Percentiles rank a stretch among this genome's conserved stretches.
phyloP scores from a whole-genome alignment of 352 stramenopile genomes.

The Globisporangium barbulae region DNA sequence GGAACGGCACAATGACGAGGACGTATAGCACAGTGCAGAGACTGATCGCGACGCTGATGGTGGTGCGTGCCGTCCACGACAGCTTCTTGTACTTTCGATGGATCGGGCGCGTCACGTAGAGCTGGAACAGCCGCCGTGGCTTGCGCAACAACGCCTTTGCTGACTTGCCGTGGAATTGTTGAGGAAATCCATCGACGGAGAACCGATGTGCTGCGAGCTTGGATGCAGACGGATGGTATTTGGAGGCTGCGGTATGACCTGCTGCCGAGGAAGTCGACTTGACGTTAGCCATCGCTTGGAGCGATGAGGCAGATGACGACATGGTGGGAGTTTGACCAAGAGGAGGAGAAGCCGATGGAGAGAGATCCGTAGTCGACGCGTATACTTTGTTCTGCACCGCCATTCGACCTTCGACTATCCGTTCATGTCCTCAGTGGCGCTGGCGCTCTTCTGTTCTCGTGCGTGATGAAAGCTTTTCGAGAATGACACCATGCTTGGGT shows the following conservation, averaged over 20 bases:
- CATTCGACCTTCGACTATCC: slow-evolving; percentile 4
- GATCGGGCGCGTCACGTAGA: slow-evolving; percentile 25
- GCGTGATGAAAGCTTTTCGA: not conserved
- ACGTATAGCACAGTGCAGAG: slow-evolving; percentile 41
- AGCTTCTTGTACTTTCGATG: slow-evolving; percentile 31
- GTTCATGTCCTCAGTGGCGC: not conserved
- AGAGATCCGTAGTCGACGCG: not conserved
- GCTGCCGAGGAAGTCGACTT: not conserved
- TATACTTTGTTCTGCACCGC: slow-evolving; percentile 15
- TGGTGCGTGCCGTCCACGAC: slow-evolving; percentile 44
- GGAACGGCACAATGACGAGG: slow-evolving; percentile 53
- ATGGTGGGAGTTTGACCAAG: not conserved
- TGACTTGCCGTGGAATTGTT: not conserved
- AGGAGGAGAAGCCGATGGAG: not conserved
- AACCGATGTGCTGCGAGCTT: not conserved
- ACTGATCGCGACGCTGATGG: slow-evolving; percentile 23
- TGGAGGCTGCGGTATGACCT: not conserved
- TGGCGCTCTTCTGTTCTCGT: not conserved
- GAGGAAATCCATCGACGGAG: not conserved
- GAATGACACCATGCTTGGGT: not conserved
- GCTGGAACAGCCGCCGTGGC: slow-evolving; percentile 11
- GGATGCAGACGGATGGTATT: not conserved
- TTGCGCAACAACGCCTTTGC: not conserved
- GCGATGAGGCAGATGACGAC: slow-evolving; percentile 1
- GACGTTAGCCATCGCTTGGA: not conserved